Percentiles rank a stretch among this genome's conserved stretches.
phyloP scores from a whole-genome alignment of 148 eudicot species.

The Bassia scoparia region DNA sequence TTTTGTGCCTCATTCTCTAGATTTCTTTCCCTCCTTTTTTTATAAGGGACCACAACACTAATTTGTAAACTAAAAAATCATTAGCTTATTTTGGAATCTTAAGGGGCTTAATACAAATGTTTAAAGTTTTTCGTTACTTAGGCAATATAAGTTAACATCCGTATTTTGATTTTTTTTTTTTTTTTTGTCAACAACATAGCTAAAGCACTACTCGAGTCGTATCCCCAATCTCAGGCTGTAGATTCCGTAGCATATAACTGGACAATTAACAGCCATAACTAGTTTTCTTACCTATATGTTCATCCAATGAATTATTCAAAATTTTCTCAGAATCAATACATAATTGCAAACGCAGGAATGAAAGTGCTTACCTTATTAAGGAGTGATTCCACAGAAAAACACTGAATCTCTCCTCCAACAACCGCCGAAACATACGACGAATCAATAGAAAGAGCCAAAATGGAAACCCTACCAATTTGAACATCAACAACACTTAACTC shows the following conservation, averaged over 20 bases:
- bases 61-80: no score
- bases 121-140: no score
- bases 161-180: no score
- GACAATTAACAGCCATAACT: neutral
- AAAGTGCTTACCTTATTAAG: constrained; percentile 49
- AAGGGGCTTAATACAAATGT: no score
- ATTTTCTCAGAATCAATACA: neutral
- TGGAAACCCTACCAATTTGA: constrained; percentile 61
- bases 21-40: no score
- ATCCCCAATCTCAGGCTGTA: neutral
- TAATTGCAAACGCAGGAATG: neutral
- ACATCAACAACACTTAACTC: constrained; percentile 64
- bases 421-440: constrained; percentile 60
- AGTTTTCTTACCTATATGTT: neutral
- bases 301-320: neutral
- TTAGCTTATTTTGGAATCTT: no score
- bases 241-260: neutral
- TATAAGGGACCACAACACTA: no score
- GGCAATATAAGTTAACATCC: no score
- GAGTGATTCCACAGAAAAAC: constrained; percentile 56
- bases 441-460: constrained; percentile 65
- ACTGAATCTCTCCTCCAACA: constrained; percentile 50
- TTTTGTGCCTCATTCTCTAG: no score
- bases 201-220: neutral
- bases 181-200: neutral